Evolutionary conservation across 192 early-diverging fungal genomes (phyloP), one percentile per base, ranked within the genome.

Genomic region (Backusella luteola): DNA sequence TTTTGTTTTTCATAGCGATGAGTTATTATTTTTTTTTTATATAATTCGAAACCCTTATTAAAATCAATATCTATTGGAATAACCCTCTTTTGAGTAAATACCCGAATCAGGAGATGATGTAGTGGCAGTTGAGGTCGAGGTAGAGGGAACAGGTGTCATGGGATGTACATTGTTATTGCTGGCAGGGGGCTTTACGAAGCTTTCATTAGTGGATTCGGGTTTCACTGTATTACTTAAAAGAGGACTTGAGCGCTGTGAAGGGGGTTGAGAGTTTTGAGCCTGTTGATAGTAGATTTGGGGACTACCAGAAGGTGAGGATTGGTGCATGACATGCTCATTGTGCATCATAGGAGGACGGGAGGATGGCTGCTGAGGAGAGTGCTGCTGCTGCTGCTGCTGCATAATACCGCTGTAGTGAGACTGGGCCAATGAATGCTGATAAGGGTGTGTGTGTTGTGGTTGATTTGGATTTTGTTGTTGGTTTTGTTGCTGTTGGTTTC

Each of bases 91-190:
- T 29, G 56, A 63, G 21, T 80, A 49, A 46, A 79, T 78, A n/a
- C 77, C 73, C 32, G 79, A 81, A 23, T 79, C 80, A 73, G 83
- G 84, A n/a, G 74, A 72, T 23, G 83, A 83, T 12, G 84, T 78
- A 17, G 76, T 77, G 35, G 56, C 49, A 15, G 77, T 74, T 34
- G 77, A 77, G 15, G 70, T 78, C 8, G 80, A 77, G 29, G 82
- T 71, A 46, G 73, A 81, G 26, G 83, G 80, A 34, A 81, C 73
- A 66, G 83, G 83, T 75, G 81, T 74, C 71, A 83, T 81, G 11
- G 78, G 53, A 19, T 74, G 72, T 6, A 46, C 42, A 23, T 67
- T 71, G 19, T 36, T 26, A 14, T 73, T 73, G 19, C 1, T 52
- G 15, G 71, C 39, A 12, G 32, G 32, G 21, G 72, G 38, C 26